Base-by-base conservation (phyloP, 345 rosid genomes). In the Schrenkiella parvula region DNA sequence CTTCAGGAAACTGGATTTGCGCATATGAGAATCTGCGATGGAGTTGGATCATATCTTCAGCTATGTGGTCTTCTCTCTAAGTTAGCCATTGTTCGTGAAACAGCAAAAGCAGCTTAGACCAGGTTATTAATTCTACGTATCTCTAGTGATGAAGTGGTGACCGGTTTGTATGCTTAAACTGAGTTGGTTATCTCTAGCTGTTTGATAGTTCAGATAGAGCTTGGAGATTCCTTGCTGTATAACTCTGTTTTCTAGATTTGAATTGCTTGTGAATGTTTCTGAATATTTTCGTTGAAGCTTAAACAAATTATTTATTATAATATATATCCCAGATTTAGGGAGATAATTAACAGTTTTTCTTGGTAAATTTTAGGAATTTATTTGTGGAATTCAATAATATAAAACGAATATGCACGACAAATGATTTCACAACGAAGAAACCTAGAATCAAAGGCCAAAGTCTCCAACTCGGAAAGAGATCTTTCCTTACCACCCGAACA, bases 1-100 rank as follows among this genome's bases (percentile, higher is more conserved):
- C 37, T 80, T 79, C 82, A 95, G 99, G 99, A 91, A 87, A 87
- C 92, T 50, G 97, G 97, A 23, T 95, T 89, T 84, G 96, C 96
- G 28, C 99, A 91, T 79, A 89, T 91, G 97, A 87, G 97, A 81
- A 89, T 91, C 66, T 88, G 93, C 59, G 95, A 95, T 78, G 96
- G 99, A 22, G 97, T 95, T 56, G 99, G 99, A 58, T 89, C 99
- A 11, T 91, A 88, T 79, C 97, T 95, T 81, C 99, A 95, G 80
- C 80, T 95, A 6, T 88, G 96, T 6, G 96, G 99, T 46, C 96
- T 95, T 60, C 80, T 95, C 42, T 95, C 97, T 21, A 95, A 95
- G 84, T 80, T 95, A 51, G 84, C 97, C 15, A 42, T 82, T 18
- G 96, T 76, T 69, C 81, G 95, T 31, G 85, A 91, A 73, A 87